These are phyloP conservation scores for Obelidium mucronatum DNA, from an alignment of 192 early-diverging fungal genomes.

Conservation along the genomic window DNA sequence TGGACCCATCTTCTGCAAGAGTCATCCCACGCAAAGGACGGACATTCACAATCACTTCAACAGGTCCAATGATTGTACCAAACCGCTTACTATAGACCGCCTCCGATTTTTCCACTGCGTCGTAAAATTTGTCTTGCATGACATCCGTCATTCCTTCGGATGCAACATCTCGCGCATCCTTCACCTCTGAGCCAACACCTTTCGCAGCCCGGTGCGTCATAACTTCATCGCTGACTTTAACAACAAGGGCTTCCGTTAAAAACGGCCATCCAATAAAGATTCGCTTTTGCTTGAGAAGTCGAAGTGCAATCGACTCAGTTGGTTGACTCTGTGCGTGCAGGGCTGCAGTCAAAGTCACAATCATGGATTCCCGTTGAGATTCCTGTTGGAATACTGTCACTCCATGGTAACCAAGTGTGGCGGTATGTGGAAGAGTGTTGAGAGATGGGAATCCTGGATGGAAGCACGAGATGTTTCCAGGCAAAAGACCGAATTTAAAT, in stretches of 20 bases:
- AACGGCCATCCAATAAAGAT: slow-evolving; percentile 88
- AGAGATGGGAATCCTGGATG: slow-evolving; percentile 91
- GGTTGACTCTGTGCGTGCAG: slow-evolving; percentile 51
- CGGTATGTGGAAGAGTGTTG: slow-evolving; percentile 76
- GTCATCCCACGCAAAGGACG: slow-evolving; percentile 49
- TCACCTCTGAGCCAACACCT: background rate
- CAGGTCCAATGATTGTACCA: slow-evolving; percentile 72
- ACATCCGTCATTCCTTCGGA: slow-evolving; percentile 52
- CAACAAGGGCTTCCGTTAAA: slow-evolving; percentile 79
- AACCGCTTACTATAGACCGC: slow-evolving; percentile 72
- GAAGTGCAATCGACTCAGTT: slow-evolving; percentile 65
- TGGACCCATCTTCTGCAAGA: slow-evolving; percentile 70
- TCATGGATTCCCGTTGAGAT: slow-evolving; percentile 77
- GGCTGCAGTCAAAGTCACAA: slow-evolving; percentile 65
- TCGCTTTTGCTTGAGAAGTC: slow-evolving; percentile 59
- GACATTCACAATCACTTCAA: slow-evolving; percentile 49
- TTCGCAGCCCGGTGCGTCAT: slow-evolving; percentile 64
- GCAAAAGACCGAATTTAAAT: slow-evolving; percentile 52
- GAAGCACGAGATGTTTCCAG: slow-evolving; percentile 44
- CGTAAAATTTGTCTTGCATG: slow-evolving; percentile 60
- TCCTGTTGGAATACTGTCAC: slow-evolving; percentile 89
- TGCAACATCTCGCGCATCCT: slow-evolving; percentile 36
- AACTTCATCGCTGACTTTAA: slow-evolving; percentile 75
- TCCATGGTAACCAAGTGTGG: slow-evolving; percentile 74
- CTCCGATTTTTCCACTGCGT: slow-evolving; percentile 67